Evolutionary conservation across 495 filamentous ascomycete species (phyloP).

Genomic region (Talaromyces liani): DNA sequence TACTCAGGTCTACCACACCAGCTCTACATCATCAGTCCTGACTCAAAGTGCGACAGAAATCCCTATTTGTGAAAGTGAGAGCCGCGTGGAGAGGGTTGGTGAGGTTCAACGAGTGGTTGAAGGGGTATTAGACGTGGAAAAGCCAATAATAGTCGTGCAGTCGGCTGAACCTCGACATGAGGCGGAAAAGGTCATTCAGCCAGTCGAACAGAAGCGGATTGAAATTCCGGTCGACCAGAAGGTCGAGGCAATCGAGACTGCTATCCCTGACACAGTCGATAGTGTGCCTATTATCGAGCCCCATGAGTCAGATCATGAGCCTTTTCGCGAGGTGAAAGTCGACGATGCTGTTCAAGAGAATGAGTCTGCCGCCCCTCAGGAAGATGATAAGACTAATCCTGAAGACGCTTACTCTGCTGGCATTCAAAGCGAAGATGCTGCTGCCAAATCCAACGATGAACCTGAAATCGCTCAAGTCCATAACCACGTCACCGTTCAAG

Average conservation of each 20-base stretch:
- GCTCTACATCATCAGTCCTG: constrained; percentile 6
- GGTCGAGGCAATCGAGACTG: neutral
- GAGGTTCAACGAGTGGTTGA: constrained; percentile 10
- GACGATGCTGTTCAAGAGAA: neutral
- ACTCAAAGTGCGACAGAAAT: constrained; percentile 7
- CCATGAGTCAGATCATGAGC: neutral
- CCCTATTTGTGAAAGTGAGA: constrained; percentile 1
- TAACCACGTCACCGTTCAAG: too few species aligned
- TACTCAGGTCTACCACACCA: constrained; percentile 9
- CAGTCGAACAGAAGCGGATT: neutral
- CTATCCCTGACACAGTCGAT: neutral
- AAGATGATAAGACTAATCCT: neutral
- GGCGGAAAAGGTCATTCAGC: neutral
- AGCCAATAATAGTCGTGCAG: neutral
- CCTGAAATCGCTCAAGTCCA: too few species aligned
- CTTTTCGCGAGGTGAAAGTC: neutral
- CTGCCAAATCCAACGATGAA: too few species aligned
- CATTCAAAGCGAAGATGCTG: too few species aligned
- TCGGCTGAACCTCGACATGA: neutral
- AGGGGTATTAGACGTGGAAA: neutral
- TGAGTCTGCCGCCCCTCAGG: neutral
- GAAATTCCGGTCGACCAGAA: neutral
- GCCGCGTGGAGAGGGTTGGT: constrained; percentile 1
- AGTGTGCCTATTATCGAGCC: neutral
- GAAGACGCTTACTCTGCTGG: neutral